These are phyloP conservation scores for Cyamopsis tetragonoloba DNA, from an alignment of 306 rosid species.

Conservation along the genomic window DNA sequence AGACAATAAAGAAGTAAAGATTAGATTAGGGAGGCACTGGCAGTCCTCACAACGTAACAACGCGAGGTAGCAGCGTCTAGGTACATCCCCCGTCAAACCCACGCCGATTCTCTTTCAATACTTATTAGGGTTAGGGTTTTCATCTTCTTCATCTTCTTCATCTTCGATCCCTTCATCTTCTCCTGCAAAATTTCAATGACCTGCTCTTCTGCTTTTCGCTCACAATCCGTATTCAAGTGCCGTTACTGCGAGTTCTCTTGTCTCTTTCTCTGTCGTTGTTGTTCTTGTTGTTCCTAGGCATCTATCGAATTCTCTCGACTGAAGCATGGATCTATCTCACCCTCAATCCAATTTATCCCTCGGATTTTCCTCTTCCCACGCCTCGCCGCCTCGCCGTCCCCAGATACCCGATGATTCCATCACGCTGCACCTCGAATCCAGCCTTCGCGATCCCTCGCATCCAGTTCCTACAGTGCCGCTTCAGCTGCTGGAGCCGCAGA, in stretches of 20 bases:
- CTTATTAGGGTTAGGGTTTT: slow-evolving; percentile 34
- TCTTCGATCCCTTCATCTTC: background rate
- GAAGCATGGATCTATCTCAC: slow-evolving; percentile 57
- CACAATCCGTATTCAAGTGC: background rate
- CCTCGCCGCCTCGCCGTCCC: slow-evolving; percentile 52
- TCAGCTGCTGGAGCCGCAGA: slow-evolving; percentile 66
- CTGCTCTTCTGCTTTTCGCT: background rate
- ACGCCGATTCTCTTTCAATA: background rate
- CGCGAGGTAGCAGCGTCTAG: slow-evolving; percentile 34
- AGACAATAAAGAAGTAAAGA: background rate
- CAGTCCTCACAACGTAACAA: background rate
- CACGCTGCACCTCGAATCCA: slow-evolving; percentile 62
- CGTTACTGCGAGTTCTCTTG: background rate
- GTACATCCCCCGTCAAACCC: slow-evolving; percentile 31
- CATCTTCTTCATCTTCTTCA: background rate
- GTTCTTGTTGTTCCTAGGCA: background rate
- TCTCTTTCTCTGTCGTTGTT: slow-evolving; percentile 3
- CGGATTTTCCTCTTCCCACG: slow-evolving; percentile 59
- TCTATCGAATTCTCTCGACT: background rate
- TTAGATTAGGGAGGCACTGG: background rate
- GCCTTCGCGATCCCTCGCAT: slow-evolving; percentile 46
- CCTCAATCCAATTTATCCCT: slow-evolving; percentile 61
- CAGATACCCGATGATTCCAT: slow-evolving; percentile 60
- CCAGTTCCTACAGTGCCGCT: slow-evolving; percentile 58
- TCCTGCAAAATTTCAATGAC: slow-evolving; percentile 27